phyloP scores from a whole-genome alignment of 768 basidiomycete species.

The Tremella fuciformis region DNA sequence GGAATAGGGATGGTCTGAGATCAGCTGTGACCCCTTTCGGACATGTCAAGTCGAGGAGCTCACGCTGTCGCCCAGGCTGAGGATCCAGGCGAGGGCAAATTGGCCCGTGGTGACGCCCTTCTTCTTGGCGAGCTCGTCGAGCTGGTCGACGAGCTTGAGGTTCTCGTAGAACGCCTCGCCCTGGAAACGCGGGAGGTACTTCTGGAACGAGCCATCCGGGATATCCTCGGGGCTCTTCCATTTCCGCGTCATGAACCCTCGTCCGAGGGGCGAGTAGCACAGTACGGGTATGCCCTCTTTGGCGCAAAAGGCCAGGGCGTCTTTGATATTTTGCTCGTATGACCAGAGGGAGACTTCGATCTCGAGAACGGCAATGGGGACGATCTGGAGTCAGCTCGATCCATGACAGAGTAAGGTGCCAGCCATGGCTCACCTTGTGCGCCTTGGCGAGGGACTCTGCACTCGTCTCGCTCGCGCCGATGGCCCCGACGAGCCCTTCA shows the following conservation, averaged over 20 bases:
- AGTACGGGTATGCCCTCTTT: conserved; percentile 63
- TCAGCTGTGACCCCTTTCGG: background rate
- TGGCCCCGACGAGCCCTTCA: conserved; percentile 58
- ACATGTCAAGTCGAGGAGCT: conserved; percentile 10
- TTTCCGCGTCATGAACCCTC: conserved; percentile 51
- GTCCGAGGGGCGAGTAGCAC: conserved; percentile 60
- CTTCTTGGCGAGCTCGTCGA: conserved; percentile 55
- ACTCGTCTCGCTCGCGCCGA: conserved; percentile 33
- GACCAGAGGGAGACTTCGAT: conserved; percentile 67
- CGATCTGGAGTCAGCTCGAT: conserved; percentile 53
- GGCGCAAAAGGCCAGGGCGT: conserved; percentile 59
- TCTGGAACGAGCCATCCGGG: conserved; percentile 55
- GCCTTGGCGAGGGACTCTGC: conserved; percentile 56
- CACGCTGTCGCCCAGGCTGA: conserved; percentile 41
- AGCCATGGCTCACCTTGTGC: conserved; percentile 50
- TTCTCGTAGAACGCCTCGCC: conserved; percentile 56
- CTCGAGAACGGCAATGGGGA: conserved; percentile 62
- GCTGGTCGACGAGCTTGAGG: conserved; percentile 54
- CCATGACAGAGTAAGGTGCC: background rate
- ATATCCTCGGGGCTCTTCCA: conserved; percentile 50
- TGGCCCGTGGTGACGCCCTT: conserved; percentile 55
- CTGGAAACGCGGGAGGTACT: conserved; percentile 55
- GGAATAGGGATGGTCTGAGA: conserved; percentile 58
- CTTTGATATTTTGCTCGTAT: conserved; percentile 58
- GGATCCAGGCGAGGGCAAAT: conserved; percentile 54